Evolutionary conservation across 768 basidiomycete species (phyloP).

Genomic region (Arthromyces matolae): DNA sequence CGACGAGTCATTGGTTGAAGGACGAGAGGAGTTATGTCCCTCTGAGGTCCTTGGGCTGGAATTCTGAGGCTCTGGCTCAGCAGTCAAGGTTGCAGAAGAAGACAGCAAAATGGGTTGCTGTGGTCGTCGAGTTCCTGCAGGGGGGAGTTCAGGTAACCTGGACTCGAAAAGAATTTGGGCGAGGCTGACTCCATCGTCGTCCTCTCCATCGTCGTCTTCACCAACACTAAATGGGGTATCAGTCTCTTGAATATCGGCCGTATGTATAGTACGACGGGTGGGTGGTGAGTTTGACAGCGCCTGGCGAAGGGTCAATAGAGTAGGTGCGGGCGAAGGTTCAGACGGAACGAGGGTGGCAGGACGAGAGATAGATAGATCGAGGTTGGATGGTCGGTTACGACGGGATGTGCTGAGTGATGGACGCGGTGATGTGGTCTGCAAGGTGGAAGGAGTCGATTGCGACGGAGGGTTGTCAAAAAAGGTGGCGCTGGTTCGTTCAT

Average conservation of each 20-base stretch:
- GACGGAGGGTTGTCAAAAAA: conserved; percentile 29
- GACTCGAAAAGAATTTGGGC: conserved; percentile 76
- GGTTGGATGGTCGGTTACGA: conserved; percentile 61
- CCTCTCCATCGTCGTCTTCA: conserved; percentile 61
- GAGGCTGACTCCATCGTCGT: conserved; percentile 65
- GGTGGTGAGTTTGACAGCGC: conserved; percentile 51
- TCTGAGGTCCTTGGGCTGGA: conserved; percentile 48
- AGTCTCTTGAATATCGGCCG: conserved; percentile 26
- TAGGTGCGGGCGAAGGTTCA: conserved; percentile 59
- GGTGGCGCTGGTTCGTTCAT: conserved; percentile 75
- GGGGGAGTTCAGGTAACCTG: conserved; percentile 70
- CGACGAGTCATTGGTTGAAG: conserved; percentile 29
- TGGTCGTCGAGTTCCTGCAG: conserved; percentile 57
- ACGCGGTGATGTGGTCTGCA: conserved; percentile 30
- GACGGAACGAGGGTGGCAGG: conserved; percentile 34
- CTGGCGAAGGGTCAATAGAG: conserved; percentile 63
- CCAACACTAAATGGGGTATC: conserved; percentile 40
- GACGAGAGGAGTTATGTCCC: conserved; percentile 27
- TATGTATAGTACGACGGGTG: conserved; percentile 15
- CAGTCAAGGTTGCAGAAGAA: conserved; percentile 33
- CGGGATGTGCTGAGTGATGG: conserved; percentile 29
- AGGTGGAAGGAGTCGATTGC: conserved; percentile 22
- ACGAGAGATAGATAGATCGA: conserved; percentile 53
- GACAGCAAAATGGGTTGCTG: conserved; percentile 69
- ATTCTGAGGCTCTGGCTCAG: conserved; percentile 46